Evolutionary conservation across 345 rosid species (phyloP), one percentile per base, ranked within the genome.

Genomic region (Pugionium dolabratum): DNA sequence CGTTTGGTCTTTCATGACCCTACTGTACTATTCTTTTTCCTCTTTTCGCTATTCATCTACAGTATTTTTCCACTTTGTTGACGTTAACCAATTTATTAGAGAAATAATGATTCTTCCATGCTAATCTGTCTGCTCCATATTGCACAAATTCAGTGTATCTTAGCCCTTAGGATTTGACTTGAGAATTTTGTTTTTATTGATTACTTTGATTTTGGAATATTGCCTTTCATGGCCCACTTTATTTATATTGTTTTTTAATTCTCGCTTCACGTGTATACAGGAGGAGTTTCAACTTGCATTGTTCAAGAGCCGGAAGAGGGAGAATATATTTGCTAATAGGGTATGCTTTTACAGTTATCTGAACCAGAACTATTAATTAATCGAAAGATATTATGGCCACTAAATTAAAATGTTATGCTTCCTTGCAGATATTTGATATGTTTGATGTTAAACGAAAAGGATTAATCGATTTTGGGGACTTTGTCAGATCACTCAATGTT

Each of bases 281-380:
- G 99, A 95, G 67, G 99, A 91, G 82, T 95, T 95, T 80, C 97
- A 84, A 60, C 75, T 91, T 72, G 99, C 99, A 9, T 74, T 95
- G 63, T 91, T 95, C 84, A 95, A 87, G 79, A 95, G 77, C 71
- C 75, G 71, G 71, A 95, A 89, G 89, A 95, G 82, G 71, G 99
- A 95, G 69, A 91, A 86, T 77, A 83, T 95, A 34, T 95, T 95
- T 73, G 99, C 99, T 10, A 89, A 91, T 54, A 79, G 96, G 88
- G 99, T 95, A 82, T 18, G 18, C 18, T 18, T 18, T 18, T 18
- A 18, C 18, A 18, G 18, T 18, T 18, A 18, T 18, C 18, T 18
- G 18, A 18, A 18, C 18, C 18, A 18, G 18, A 18, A 18, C 18
- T 18, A 18, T 18, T 18, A 18, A 18, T 18, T 18, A 18, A 18